Evolutionary conservation across 1,284 basidiomycete genomes (phyloP).

Genomic region (Papiliotrema terrestris): DNA sequence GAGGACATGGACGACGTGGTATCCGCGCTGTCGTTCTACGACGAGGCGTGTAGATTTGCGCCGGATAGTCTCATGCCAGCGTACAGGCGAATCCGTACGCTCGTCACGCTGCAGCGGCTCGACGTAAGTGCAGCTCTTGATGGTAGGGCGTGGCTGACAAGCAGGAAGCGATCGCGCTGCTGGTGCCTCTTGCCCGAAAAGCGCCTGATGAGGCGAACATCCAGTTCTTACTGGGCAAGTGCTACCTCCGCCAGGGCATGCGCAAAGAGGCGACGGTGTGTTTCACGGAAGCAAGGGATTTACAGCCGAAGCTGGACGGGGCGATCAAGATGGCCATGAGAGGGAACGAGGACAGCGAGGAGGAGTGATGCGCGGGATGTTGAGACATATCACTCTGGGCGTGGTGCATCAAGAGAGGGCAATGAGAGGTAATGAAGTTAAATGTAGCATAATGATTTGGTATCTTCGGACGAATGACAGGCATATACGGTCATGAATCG

Average conservation of each 20-base stretch:
- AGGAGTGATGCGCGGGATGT: too few relatives aligned
- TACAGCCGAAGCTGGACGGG: slow-evolving; percentile 52
- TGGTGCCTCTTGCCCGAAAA: slow-evolving; percentile 69
- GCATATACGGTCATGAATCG: too few relatives aligned
- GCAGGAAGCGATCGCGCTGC: slow-evolving; percentile 72
- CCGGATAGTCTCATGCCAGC: slow-evolving; percentile 83
- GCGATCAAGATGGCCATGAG: slow-evolving; percentile 52
- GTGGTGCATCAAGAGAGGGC: too few relatives aligned
- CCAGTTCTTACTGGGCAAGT: slow-evolving; percentile 88
- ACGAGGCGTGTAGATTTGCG: slow-evolving; percentile 67
- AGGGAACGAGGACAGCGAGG: slow-evolving; percentile 55
- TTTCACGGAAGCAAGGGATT: slow-evolving; percentile 80
- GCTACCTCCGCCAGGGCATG: slow-evolving; percentile 73
- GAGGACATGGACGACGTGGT: slow-evolving; percentile 71
- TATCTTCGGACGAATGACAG: too few relatives aligned
- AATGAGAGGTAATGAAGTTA: too few relatives aligned
- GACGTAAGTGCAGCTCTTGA: slow-evolving; percentile 57
- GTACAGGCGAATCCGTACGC: slow-evolving; percentile 83
- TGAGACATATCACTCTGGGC: too few relatives aligned
- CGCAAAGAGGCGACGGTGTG: slow-evolving; percentile 72
- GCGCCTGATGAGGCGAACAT: slow-evolving; percentile 93
- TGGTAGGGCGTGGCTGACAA: slow-evolving; percentile 7
- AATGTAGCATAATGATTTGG: too few relatives aligned
- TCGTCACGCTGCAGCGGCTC: slow-evolving; percentile 75
- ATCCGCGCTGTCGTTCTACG: slow-evolving; percentile 70